Evolutionary conservation across 306 rosid species (phyloP), one percentile per base, ranked within the genome.

Genomic region (Ochetophila trinervis): DNA sequence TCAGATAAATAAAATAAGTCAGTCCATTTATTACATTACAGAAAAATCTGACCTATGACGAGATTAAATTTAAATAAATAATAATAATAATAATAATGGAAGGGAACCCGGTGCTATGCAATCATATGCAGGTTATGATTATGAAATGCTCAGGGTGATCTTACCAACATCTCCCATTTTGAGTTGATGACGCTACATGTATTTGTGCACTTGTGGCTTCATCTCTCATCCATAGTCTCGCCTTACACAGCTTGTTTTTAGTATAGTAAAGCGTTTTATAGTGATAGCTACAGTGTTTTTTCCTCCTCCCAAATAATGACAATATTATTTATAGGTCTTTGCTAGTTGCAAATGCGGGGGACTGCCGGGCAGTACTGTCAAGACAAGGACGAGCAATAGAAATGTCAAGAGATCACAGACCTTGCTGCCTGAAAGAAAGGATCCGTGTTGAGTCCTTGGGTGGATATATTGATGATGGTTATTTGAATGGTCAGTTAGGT

Each of bases 341-440:
- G 71, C 91, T 94, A 2, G 97, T 94, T 50, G 99, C 99, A 60
- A 94, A 94, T 69, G 99, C 95, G 0, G 99, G 99, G 32, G 99
- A 94, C 70, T 94, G 99, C 61, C 80, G 99, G 9, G 99, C 97
- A 18, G 87, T 94, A 32, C 51, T 94, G 78, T 94, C 96, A n/a
- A 83, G 89, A 13, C 11, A 56, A 5, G 99, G 96, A 50, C 62
- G 11, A 49, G 95, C 91, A 2, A 65, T 81, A 51, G 97, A 88
- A 74, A 78, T 94, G 96, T 94, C 99, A 18, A 82, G 72, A 61
- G 99, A 94, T 65, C 99, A 94, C 27, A 87, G 79, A 53, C 99
- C 97, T 0, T 56, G 77, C 58, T 90, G 95, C 80, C 30, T 23
- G 19, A 84, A 85, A 70, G 99, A 94, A 80, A 86, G 82, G 66